Conservation (phyloP, 2,329 filamentous ascomycete species). For the Colletotrichum musae region DNA sequence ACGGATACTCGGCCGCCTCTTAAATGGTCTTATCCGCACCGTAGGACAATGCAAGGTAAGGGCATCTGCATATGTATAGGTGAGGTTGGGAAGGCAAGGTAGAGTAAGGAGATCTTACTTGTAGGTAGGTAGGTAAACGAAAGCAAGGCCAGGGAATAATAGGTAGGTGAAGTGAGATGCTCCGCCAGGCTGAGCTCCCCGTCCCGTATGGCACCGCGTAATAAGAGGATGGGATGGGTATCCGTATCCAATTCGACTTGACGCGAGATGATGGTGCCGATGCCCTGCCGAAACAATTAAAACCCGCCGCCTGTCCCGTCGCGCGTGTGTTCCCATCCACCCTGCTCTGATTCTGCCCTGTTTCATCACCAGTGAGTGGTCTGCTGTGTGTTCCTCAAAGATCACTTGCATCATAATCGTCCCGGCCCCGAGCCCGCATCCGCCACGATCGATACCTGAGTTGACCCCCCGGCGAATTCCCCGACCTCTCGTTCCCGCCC, state of each 20-base stretch:
- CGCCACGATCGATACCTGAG: not conserved
- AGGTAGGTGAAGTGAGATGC: constrained; percentile 13
- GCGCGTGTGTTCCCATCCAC: constrained; percentile 22
- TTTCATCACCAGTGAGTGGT: not conserved
- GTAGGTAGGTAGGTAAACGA: too few relatives aligned
- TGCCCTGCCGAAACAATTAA: constrained; percentile 41
- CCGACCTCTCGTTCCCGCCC: not conserved
- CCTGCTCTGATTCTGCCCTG: constrained; percentile 25
- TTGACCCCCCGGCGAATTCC: constrained; percentile 11
- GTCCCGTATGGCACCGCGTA: not conserved
- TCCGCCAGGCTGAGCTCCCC: constrained; percentile 11
- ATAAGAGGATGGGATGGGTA: not conserved
- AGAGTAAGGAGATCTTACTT: too few relatives aligned
- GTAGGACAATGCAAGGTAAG: not conserved
- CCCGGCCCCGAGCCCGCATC: constrained; percentile 9
- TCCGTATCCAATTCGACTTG: not conserved
- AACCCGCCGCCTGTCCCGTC: constrained; percentile 38
- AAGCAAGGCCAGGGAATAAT: too few relatives aligned
- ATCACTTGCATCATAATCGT: constrained; percentile 24
- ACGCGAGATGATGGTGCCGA: constrained; percentile 38
- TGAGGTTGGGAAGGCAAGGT: too few relatives aligned
- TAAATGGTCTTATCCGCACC: constrained; percentile 20
- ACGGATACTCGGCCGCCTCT: not conserved
- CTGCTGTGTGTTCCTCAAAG: not conserved
- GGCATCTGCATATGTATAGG: not conserved